Evolutionary conservation across 23 red algal genomes (phyloP).

Genomic region (Agarophyton chilense): DNA sequence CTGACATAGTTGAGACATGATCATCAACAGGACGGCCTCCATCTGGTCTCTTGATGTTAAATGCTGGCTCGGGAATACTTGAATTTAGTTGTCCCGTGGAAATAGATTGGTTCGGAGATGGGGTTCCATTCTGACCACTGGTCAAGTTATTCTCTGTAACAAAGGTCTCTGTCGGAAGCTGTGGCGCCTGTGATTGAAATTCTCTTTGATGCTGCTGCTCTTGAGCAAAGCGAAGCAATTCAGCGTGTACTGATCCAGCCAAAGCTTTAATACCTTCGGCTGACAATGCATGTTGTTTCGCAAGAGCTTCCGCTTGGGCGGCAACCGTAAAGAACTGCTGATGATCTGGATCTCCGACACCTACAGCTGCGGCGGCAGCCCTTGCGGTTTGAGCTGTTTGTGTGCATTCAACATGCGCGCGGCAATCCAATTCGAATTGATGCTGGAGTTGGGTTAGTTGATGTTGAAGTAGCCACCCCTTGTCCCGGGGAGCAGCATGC

Average conservation of each 20-base stretch:
- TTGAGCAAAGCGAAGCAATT: slow-evolving; percentile 30
- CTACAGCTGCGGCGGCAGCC: slow-evolving; percentile 4
- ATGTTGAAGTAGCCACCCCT: slow-evolving; percentile 53
- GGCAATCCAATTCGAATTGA: slow-evolving; percentile 32
- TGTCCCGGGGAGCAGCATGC: slow-evolving; percentile 38
- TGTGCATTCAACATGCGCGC: slow-evolving; percentile 6
- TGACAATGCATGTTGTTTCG: slow-evolving; percentile 30
- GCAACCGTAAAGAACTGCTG: neutral
- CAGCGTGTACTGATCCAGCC: slow-evolving; percentile 8
- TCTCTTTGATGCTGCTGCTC: slow-evolving; percentile 36
- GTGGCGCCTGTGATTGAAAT: neutral
- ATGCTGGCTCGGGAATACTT: neutral
- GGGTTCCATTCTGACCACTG: neutral
- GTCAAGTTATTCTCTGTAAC: neutral
- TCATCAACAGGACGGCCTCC: neutral
- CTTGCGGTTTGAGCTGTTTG: slow-evolving; percentile 40
- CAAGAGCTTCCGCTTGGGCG: slow-evolving; percentile 3
- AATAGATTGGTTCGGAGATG: neutral
- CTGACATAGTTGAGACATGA: neutral
- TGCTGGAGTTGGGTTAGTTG: slow-evolving; percentile 27
- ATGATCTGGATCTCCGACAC: slow-evolving; percentile 11
- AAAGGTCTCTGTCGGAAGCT: neutral
- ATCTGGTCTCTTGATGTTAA: slow-evolving; percentile 7
- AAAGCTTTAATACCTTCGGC: slow-evolving; percentile 24
- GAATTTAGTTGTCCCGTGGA: neutral